Evolutionary conservation across 371 early-diverging fungal genomes (phyloP), one percentile per base, ranked within the genome.

Genomic region (Dinochytrium kinnereticum): DNA sequence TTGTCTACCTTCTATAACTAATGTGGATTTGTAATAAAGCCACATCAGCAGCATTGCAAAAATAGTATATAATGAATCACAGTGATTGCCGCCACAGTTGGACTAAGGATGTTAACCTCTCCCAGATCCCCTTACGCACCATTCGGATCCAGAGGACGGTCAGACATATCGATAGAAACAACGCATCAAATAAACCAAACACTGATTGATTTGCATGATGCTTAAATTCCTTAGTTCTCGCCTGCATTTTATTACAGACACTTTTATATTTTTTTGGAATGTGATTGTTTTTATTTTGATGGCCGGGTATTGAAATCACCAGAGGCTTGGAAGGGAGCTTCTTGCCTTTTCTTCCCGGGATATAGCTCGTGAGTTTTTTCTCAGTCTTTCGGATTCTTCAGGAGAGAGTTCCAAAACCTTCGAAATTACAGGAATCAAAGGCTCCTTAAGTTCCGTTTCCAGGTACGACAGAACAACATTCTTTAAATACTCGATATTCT

Each of bases 401-500:
- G 79, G 76, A 30, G 76, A 76, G 26, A 79, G 74, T 50, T 79
- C 76, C 55, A 79, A 49, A n/a, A 79, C 51, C 72, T 79, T 76
- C n/a, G 79, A 28, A 0, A 79, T 33, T 15, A 76, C 74, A 17
- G 79, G 79, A 15, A 79, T 57, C 13, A 79, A 37, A 51, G 74
- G 76, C 61, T 79, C 80, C 34, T 74, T 73, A 1, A 64, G 38
- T 1, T 71, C 76, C 10, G 81, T 70, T 55, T 80, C 81, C 36
- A 80, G 36, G 59, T 78, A 80, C 40, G 81, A 78, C 24, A 80
- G 51, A 31, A 80, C 74, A 17, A 80, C 64, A 51, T 80, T 80
- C 51, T 80, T 80, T 50, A 80, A 76, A 53, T 80, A 80, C 59
- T 76, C 76, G 28, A 74, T 72, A 68, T 71, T 80, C 31, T 76